These are phyloP conservation scores for Pythium volutum DNA, from an alignment of 352 stramenopile species.

Conservation along the genomic window DNA sequence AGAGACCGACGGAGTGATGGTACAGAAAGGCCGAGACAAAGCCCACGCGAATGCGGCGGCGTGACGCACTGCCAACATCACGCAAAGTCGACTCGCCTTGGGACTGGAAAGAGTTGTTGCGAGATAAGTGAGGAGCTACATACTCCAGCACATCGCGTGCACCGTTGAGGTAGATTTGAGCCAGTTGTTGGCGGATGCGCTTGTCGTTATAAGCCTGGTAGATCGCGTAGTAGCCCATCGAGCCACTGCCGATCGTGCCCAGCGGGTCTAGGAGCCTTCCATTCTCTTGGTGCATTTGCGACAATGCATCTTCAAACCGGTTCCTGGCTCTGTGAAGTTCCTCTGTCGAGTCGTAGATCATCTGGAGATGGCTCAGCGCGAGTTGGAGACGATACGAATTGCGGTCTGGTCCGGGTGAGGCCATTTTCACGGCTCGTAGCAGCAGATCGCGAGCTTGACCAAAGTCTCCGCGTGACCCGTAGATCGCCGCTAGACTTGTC, in stretches of 20 bases:
- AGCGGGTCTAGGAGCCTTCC: slow-evolving; percentile 22
- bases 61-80: not conserved
- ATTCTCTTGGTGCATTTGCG: slow-evolving; percentile 2
- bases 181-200: slow-evolving; percentile 34
- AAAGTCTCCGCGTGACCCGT: slow-evolving; percentile 20
- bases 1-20: slow-evolving; percentile 52
- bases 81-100: not conserved
- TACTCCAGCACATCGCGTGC: slow-evolving; percentile 21
- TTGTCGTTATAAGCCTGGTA: slow-evolving; percentile 52
- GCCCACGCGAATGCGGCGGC: slow-evolving; percentile 36
- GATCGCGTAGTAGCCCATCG: slow-evolving; percentile 61
- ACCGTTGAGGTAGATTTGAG: slow-evolving; percentile 36
- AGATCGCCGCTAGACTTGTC: slow-evolving; percentile 21
- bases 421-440: not conserved
- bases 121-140: slow-evolving; percentile 26
- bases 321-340: slow-evolving; percentile 16
- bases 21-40: slow-evolving; percentile 54
- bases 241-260: slow-evolving; percentile 28
- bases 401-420: not conserved
- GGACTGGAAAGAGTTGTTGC: not conserved
- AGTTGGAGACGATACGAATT: slow-evolving; percentile 24
- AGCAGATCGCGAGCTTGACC: not conserved
- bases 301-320: slow-evolving; percentile 18
- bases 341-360: slow-evolving; percentile 27
- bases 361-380: slow-evolving; percentile 21